phyloP scores from a whole-genome alignment of 2,329 filamentous ascomycete species.

The Diaporthe destruens region DNA sequence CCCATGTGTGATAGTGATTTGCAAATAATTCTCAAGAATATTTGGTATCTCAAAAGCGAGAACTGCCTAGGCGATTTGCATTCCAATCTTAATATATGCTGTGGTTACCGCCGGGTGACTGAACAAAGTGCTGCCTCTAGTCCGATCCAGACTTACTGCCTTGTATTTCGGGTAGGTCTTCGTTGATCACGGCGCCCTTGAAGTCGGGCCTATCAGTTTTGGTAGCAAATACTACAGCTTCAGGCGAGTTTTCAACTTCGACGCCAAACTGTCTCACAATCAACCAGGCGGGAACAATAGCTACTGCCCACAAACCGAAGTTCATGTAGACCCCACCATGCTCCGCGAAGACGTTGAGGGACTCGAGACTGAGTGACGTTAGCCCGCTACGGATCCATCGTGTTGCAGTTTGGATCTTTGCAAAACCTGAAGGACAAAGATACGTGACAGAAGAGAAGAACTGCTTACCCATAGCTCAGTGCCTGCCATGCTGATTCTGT shows the following conservation, averaged over 20 bases:
- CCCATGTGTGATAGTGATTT: too few species aligned
- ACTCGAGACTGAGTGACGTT: constrained; percentile 60
- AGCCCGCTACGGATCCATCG: too few species aligned
- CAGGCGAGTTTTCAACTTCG: background rate
- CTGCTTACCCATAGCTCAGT: constrained; percentile 68
- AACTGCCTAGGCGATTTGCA: too few species aligned
- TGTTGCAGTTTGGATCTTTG: too few species aligned
- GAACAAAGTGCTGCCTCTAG: background rate
- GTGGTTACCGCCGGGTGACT: too few species aligned
- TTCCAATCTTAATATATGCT: too few species aligned
- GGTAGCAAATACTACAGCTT: background rate
- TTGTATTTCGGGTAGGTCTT: background rate
- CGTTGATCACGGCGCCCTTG: background rate
- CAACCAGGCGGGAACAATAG: constrained; percentile 75
- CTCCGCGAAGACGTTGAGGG: constrained; percentile 71
- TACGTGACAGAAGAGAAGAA: too few species aligned
- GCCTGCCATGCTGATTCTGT: constrained; percentile 81
- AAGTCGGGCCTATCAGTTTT: constrained; percentile 12
- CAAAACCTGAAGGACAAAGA: too few species aligned
- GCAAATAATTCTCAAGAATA: too few species aligned
- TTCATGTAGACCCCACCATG: constrained; percentile 79
- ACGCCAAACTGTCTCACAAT: constrained; percentile 52
- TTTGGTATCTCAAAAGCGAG: too few species aligned
- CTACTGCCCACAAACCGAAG: constrained; percentile 75
- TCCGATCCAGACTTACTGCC: background rate